Evolutionary conservation across 23 red algal species (phyloP), one percentile per base, ranked within the genome.

Genomic region (Pyropia haitanensis): DNA sequence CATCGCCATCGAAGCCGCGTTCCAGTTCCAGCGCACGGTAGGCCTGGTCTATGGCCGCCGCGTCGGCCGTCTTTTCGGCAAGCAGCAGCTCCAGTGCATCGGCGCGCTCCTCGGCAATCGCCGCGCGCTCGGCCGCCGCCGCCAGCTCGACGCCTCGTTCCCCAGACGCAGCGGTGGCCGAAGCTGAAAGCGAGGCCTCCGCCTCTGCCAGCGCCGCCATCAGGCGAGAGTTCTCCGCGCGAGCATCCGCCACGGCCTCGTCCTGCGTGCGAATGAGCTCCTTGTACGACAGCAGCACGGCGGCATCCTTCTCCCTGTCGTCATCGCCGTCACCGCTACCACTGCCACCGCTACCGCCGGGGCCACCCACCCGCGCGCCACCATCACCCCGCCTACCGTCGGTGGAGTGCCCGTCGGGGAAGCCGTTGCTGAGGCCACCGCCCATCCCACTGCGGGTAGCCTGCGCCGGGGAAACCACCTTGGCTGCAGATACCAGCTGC

Each of bases 201-300:
- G 76, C 63, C 51, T 87, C 76, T 56, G 53, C 29, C 20, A 95
- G 70, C 14, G 79, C 76, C 52, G 56, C 62, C 20, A 53, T 72
- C 17, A 95, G 29, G 16, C 31, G 32, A 12, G 39, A 53, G 27
- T 80, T 55, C 52, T 85, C 70, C 28, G 56, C 73, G 25, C 80
- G 65, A 15, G 80, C 58, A 13, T 51, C 67, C 14, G 51, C 53
- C 17, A 95, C 29, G 21, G 30, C 27, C 57, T 54, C 72, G 51
- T 95, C 89, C 58, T 95, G 89, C 67, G 54, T 25, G 14, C 89
- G 73, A 58, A 95, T 95, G 9, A 95, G 56, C 68, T 85, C 70
- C 60, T 95, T 95, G 75, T 95, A 95, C 18, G 77, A 81, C 23
- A 72, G 46, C 63, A 77, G 64, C n/a, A 72, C 72, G 2, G 27